Conservation (phyloP, 2,329 filamentous ascomycete genomes). For the Trichoderma gracile region DNA sequence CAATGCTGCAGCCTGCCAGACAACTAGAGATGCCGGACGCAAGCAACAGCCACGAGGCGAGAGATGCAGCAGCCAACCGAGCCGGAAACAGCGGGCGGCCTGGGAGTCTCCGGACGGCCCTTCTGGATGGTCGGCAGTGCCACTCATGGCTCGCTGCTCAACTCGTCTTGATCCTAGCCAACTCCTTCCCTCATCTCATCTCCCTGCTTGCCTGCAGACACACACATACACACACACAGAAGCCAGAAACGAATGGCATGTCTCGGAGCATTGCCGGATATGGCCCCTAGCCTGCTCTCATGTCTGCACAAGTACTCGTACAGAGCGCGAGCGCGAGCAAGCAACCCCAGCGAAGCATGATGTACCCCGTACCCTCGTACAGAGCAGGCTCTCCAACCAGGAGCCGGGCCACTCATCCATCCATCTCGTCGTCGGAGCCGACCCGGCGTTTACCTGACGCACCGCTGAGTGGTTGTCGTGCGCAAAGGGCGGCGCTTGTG, state of each 20-base stretch:
- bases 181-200: too few relatives aligned
- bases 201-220: not conserved
- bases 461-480: not conserved
- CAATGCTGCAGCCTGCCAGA: not conserved
- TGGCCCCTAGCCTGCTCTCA: not conserved
- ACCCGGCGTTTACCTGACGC: constrained; percentile 20
- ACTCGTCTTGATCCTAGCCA: too few relatives aligned
- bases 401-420: constrained; percentile 17
- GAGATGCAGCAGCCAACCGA: constrained; percentile 21
- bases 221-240: too few relatives aligned
- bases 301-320: not conserved
- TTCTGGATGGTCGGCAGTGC: not conserved
- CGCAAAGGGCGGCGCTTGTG: constrained; percentile 16
- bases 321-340: constrained; percentile 7
- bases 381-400: constrained; percentile 16
- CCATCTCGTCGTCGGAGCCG: constrained; percentile 20
- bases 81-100: constrained; percentile 21
- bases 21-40: not conserved
- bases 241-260: not conserved
- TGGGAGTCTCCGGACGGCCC: not conserved
- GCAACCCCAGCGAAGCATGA: not conserved
- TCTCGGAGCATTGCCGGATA: constrained; percentile 21
- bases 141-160: not conserved
- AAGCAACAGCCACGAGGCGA: constrained; percentile 14
- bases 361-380: not conserved